Percentiles rank a stretch among this genome's conserved stretches.
Conservation (phyloP, 768 basidiomycete genomes). For the Pleurotus cornucopiae region DNA sequence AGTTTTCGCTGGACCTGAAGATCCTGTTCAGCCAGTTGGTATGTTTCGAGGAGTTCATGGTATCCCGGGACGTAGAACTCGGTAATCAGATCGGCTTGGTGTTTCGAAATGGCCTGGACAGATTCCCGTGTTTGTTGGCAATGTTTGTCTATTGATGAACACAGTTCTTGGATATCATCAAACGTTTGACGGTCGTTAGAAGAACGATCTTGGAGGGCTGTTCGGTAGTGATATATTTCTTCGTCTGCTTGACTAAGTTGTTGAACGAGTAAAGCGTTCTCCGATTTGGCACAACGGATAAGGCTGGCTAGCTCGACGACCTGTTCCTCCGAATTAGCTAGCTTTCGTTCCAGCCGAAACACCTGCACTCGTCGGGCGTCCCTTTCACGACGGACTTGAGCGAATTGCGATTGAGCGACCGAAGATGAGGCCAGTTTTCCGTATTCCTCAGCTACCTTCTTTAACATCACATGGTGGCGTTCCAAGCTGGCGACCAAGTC, state of each 20-base stretch:
- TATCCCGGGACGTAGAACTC: constrained; percentile 33
- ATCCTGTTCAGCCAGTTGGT: constrained; percentile 23
- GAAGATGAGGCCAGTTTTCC: constrained; percentile 42
- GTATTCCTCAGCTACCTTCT: constrained; percentile 50
- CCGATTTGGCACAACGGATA: constrained; percentile 52
- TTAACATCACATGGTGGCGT: constrained; percentile 40
- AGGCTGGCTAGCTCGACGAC: constrained; percentile 61
- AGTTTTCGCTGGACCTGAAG: constrained; percentile 22
- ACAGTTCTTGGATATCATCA: constrained; percentile 11
- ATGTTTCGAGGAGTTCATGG: constrained; percentile 30
- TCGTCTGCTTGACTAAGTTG: constrained; percentile 27
- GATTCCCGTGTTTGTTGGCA: constrained; percentile 5
- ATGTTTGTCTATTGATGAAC: constrained; percentile 10
- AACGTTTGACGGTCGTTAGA: constrained; percentile 15
- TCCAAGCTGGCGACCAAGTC: constrained; percentile 47
- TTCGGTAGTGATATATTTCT: background rate
- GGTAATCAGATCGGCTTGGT: constrained; percentile 17
- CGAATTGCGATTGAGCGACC: constrained; percentile 31
- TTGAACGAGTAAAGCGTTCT: constrained; percentile 40
- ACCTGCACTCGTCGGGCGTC: constrained; percentile 34
- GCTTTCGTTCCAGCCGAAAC: constrained; percentile 60
- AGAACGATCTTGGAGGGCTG: background rate
- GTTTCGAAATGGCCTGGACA: constrained; percentile 4
- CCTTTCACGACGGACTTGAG: constrained; percentile 36
- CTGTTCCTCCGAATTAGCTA: constrained; percentile 65